phyloP scores from a whole-genome alignment of 441 rosid genomes.

The Pelargonium citronellum region DNA sequence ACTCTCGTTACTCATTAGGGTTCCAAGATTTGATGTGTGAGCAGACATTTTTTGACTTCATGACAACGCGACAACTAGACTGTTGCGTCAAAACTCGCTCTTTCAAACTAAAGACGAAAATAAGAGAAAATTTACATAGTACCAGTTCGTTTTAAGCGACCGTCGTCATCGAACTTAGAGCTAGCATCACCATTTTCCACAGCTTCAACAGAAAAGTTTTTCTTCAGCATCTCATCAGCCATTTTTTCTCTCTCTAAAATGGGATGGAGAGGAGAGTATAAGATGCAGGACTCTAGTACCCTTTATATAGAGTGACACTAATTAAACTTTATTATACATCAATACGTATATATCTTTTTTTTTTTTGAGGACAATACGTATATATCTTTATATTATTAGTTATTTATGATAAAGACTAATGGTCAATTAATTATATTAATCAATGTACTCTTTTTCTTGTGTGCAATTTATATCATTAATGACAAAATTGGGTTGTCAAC shows the following conservation, averaged over 20 bases:
- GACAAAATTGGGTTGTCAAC: no score
- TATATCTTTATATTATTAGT: no score
- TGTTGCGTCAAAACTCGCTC: no score
- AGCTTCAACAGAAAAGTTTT: not conserved
- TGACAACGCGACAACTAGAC: no score
- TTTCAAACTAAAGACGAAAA: not conserved
- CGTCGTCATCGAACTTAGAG: conserved; percentile 24
- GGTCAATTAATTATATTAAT: no score
- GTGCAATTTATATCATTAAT: no score
- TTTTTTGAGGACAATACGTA: no score
- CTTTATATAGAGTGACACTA: not conserved
- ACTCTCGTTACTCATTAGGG: no score
- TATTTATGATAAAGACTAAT: no score
- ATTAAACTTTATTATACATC: not conserved
- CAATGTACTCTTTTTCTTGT: no score
- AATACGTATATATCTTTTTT: not conserved
- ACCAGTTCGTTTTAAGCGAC: conserved; percentile 25
- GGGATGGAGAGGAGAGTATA: not conserved
- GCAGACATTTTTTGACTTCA: no score
- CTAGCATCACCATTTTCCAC: not conserved
- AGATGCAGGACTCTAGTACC: not conserved
- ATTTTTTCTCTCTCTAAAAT: not conserved
- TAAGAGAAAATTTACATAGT: not conserved
- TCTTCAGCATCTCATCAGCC: not conserved
- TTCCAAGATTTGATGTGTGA: no score